phyloP scores from a whole-genome alignment of 352 stramenopile genomes.

The Pythium myriotylum region DNA sequence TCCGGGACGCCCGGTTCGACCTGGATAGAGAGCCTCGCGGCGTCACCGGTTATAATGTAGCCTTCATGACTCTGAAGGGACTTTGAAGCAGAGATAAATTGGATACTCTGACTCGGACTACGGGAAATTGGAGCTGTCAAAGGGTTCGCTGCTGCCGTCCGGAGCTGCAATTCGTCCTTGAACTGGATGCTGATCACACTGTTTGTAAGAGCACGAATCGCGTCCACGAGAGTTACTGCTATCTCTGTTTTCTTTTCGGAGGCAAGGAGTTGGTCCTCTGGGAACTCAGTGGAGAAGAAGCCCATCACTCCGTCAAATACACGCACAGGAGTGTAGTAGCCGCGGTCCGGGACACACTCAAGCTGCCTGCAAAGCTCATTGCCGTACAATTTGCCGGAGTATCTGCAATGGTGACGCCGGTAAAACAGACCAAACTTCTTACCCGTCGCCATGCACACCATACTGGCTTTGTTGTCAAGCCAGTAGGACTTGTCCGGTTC shows the following conservation, averaged over 20 bases:
- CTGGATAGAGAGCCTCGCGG: constrained; percentile 49
- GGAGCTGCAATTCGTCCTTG: constrained; percentile 59
- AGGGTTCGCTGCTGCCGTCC: constrained; percentile 34
- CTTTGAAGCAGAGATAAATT: constrained; percentile 57
- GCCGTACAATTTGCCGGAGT: constrained; percentile 87
- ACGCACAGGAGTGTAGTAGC: constrained; percentile 79
- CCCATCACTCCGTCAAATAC: constrained; percentile 81
- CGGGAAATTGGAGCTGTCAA: constrained; percentile 44
- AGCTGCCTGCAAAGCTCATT: constrained; percentile 82
- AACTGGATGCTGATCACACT: constrained; percentile 76
- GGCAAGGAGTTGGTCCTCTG: constrained; percentile 75
- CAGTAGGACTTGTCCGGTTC: constrained; percentile 84
- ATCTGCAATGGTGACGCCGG: constrained; percentile 85
- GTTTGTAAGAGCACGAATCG: constrained; percentile 54
- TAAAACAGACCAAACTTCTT: constrained; percentile 90
- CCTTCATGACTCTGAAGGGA: constrained; percentile 12
- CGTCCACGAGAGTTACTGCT: constrained; percentile 80
- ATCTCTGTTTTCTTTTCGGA: constrained; percentile 91
- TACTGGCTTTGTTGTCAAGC: constrained; percentile 82
- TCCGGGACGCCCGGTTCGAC: constrained; percentile 70
- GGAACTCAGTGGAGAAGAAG: constrained; percentile 82
- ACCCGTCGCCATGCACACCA: constrained; percentile 84
- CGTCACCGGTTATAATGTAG: constrained; percentile 47
- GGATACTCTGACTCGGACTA: constrained; percentile 63
- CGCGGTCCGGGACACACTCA: constrained; percentile 76